Evolutionary conservation across 441 rosid species (phyloP).

Genomic region (Pelargonium hybrid): DNA sequence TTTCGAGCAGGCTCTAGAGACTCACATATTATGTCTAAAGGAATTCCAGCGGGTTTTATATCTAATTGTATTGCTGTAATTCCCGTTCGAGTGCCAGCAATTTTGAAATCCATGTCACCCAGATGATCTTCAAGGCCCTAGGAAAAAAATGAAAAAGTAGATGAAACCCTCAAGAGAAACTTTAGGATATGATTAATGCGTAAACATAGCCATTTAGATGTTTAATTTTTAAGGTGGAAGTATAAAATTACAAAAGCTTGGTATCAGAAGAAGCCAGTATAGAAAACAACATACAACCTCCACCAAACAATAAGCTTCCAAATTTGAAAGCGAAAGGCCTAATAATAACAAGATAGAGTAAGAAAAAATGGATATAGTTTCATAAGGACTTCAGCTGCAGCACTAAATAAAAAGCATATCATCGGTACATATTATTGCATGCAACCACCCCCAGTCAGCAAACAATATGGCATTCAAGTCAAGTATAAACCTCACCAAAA

Average conservation of each 20-base stretch:
- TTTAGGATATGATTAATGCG: neutral
- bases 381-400: neutral
- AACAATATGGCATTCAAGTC: constrained; percentile 15
- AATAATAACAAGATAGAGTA: neutral
- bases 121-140: constrained; percentile 97
- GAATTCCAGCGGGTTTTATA: constrained; percentile 97
- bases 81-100: constrained; percentile 85
- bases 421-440: too few relatives aligned
- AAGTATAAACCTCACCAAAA: constrained; percentile 53
- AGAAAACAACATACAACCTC: constrained; percentile 1
- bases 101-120: constrained; percentile 98
- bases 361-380: neutral
- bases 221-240: neutral
- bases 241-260: neutral
- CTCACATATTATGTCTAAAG: constrained; percentile 84
- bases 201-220: neutral
- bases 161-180: neutral
- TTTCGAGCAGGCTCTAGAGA: constrained; percentile 66
- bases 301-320: neutral
- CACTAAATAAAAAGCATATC: neutral
- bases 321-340: neutral
- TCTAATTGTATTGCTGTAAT: constrained; percentile 88
- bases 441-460: constrained; percentile 3
- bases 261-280: neutral
- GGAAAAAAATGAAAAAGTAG: too few relatives aligned